Conservation (phyloP, 139 green algal species). For the Chlorella vulgaris region DNA sequence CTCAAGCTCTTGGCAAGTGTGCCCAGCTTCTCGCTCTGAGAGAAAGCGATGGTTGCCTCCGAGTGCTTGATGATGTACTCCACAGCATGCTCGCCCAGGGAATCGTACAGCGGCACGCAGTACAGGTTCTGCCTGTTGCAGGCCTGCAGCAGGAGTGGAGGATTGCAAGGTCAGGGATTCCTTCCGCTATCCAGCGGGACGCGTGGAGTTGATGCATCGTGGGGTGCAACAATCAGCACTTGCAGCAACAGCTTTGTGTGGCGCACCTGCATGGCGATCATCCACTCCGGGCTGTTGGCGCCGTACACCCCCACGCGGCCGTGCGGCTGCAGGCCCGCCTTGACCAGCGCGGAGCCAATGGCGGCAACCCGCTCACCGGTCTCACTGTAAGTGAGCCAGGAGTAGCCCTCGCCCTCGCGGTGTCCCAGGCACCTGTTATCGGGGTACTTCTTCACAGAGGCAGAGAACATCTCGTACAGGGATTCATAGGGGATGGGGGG, state of each 20-base stretch:
- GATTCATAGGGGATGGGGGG: conserved; percentile 42
- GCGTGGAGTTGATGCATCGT: too few species aligned
- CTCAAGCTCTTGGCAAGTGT: conserved; percentile 63
- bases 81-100: conserved; percentile 88
- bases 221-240: neutral
- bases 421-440: conserved; percentile 61
- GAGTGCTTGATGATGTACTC: conserved; percentile 93
- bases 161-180: too few species aligned
- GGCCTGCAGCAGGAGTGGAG: conserved; percentile 61
- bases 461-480: conserved; percentile 73
- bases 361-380: conserved; percentile 27
- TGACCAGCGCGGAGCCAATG: conserved; percentile 50
- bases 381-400: conserved; percentile 60
- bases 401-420: conserved; percentile 47
- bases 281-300: conserved; percentile 91
- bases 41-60: conserved; percentile 64
- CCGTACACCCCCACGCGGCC: conserved; percentile 73
- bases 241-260: too few species aligned
- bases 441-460: conserved; percentile 57
- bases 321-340: conserved; percentile 48
- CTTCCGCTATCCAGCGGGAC: too few species aligned
- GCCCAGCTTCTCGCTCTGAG: conserved; percentile 67
- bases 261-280: conserved; percentile 92
- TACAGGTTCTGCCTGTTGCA: conserved; percentile 86
- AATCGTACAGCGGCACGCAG: conserved; percentile 97